Conservation (phyloP, 495 filamentous ascomycete species). For the Pyronema domesticum region DNA sequence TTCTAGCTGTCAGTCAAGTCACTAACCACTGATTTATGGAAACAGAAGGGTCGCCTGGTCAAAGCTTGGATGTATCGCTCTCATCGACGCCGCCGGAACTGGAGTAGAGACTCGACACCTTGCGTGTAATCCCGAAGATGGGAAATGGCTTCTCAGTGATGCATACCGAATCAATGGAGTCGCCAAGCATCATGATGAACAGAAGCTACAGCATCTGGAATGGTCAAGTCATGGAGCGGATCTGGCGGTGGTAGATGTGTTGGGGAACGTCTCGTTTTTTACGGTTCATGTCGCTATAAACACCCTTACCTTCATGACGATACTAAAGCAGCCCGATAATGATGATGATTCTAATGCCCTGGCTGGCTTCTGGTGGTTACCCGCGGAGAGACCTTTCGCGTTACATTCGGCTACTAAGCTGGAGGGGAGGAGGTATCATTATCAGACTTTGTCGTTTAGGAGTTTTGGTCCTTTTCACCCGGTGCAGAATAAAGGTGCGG, state of each 20-base stretch:
- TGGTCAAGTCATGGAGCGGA: conserved; percentile 23
- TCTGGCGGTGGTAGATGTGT: conserved; percentile 22
- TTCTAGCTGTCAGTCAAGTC: neutral
- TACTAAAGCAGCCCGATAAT: conserved; percentile 11
- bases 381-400: conserved; percentile 19
- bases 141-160: conserved; percentile 61
- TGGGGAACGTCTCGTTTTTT: conserved; percentile 22
- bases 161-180: conserved; percentile 22
- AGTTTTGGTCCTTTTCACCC: conserved; percentile 20
- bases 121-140: conserved; percentile 47
- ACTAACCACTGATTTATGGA: neutral
- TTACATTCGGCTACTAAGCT: conserved; percentile 5
- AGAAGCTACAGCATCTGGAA: conserved; percentile 21
- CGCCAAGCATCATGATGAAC: conserved; percentile 19
- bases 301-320: conserved; percentile 12
- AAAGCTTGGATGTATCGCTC: conserved; percentile 68
- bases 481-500: conserved; percentile 16
- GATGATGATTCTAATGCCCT: conserved; percentile 23
- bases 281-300: conserved; percentile 22
- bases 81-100: conserved; percentile 52
- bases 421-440: conserved; percentile 15
- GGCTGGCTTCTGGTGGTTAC: conserved; percentile 25
- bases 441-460: conserved; percentile 14
- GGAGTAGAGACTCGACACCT: conserved; percentile 55
- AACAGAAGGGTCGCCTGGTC: conserved; percentile 76